A percentile compares a stretch with the other conserved stretches of the same genome.
These are phyloP conservation scores for Candida sphagnicola DNA, from an alignment of 805 yeast genomes.

Conservation along the genomic window DNA sequence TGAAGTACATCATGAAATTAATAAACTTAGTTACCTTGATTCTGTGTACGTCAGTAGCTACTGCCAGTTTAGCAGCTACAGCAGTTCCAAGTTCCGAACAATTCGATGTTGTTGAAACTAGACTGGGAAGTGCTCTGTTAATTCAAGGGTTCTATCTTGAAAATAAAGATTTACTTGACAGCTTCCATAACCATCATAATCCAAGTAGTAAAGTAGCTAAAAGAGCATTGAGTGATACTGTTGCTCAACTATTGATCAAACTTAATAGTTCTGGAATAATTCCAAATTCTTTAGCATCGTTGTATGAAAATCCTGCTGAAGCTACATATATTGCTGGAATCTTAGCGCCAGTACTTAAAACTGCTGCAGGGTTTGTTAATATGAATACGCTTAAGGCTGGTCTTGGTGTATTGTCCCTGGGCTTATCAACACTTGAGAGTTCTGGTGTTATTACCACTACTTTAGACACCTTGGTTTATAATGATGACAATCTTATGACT, in stretches of 20 bases:
- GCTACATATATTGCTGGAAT: neutral
- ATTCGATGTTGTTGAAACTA: neutral
- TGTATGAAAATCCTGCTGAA: constrained; percentile 5
- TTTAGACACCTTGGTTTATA: constrained; percentile 20
- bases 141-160: neutral
- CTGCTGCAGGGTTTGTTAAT: neutral
- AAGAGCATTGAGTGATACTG: constrained; percentile 1
- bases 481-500: constrained; percentile 23
- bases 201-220: neutral
- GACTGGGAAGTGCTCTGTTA: neutral
- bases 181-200: neutral
- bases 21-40: neutral
- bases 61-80: neutral
- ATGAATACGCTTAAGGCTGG: neutral
- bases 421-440: constrained; percentile 15
- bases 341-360: neutral
- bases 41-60: neutral
- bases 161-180: neutral
- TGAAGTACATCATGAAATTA: neutral
- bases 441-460: constrained; percentile 28
- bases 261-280: constrained; percentile 25
- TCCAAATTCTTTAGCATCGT: constrained; percentile 15
- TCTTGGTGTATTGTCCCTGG: constrained; percentile 8
- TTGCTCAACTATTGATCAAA: constrained; percentile 11
- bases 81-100: neutral